Percentiles rank a stretch among this genome's conserved stretches.
phyloP scores from a whole-genome alignment of 495 filamentous ascomycete genomes.

The Monascus purpureus region DNA sequence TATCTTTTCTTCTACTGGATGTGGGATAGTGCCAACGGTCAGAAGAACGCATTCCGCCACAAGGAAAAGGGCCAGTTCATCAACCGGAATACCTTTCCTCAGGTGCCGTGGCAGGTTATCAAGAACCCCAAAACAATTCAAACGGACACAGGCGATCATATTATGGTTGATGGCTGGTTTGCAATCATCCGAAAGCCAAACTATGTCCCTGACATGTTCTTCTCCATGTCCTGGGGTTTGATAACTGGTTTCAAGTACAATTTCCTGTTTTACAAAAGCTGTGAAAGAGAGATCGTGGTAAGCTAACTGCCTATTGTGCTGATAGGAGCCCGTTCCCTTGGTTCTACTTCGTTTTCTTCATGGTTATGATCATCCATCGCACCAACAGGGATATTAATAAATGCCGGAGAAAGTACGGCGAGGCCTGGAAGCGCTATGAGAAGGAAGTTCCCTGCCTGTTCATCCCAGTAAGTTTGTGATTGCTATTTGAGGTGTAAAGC shows the following conservation, averaged over 20 bases:
- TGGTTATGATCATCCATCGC: slow-evolving; percentile 77
- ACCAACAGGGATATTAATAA: slow-evolving; percentile 65
- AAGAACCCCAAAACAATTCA: slow-evolving; percentile 66
- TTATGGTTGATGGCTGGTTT: slow-evolving; percentile 73
- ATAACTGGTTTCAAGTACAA: slow-evolving; percentile 43
- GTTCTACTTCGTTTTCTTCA: slow-evolving; percentile 61
- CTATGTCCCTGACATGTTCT: slow-evolving; percentile 78
- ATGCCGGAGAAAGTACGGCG: slow-evolving; percentile 77
- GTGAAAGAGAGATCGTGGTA: too few relatives aligned
- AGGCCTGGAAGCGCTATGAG: slow-evolving; percentile 83
- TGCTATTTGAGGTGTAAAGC: too few relatives aligned
- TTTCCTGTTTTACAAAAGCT: too few relatives aligned
- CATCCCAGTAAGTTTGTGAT: slow-evolving; percentile 85
- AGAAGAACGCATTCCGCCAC: slow-evolving; percentile 87
- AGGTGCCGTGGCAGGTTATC: slow-evolving; percentile 67
- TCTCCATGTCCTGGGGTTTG: slow-evolving; percentile 50
- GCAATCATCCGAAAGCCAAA: slow-evolving; percentile 79
- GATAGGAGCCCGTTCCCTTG: slow-evolving; percentile 60
- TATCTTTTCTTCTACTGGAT: slow-evolving; percentile 78
- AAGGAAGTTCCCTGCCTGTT: slow-evolving; percentile 77
- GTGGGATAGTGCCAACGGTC: slow-evolving; percentile 73
- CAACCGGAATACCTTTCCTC: slow-evolving; percentile 71
- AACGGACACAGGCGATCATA: slow-evolving; percentile 56
- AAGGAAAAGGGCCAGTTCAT: slow-evolving; percentile 57
- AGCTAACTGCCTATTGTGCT: too few relatives aligned